These are phyloP conservation scores for Apiospora kogelbergensis DNA, from an alignment of 2,329 filamentous ascomycete species.

Conservation along the genomic window DNA sequence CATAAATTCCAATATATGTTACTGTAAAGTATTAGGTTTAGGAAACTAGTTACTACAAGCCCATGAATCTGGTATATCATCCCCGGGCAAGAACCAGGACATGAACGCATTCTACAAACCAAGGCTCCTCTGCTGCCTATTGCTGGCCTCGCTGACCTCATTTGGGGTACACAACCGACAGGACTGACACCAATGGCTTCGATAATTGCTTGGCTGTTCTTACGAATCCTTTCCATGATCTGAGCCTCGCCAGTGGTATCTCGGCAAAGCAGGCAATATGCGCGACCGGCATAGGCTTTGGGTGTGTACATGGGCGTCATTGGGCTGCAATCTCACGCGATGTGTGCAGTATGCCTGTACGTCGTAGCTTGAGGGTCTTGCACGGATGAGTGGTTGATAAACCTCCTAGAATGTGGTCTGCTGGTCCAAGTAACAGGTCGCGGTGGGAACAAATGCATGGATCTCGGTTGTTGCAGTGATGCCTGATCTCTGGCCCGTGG, in stretches of 20 bases:
- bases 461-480: conserved; percentile 3
- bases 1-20: neutral
- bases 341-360: neutral
- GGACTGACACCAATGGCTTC: neutral
- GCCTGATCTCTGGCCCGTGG: neutral
- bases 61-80: no score
- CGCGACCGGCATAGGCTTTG: conserved; percentile 5
- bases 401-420: neutral
- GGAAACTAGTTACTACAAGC: no score
- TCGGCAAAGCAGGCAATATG: conserved; percentile 6
- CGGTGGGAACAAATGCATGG: conserved; percentile 4
- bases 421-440: neutral
- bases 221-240: neutral
- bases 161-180: neutral
- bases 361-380: neutral
- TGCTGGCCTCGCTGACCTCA: neutral
- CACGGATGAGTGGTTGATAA: neutral
- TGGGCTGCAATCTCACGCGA: conserved; percentile 6
- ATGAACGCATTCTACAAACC: no score
- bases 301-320: conserved; percentile 1
- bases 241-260: conserved; percentile 1
- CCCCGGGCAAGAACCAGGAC: no score
- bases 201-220: neutral
- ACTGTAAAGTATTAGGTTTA: no score
- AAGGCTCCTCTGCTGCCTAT: neutral